Evolutionary conservation across 208 protist species (phyloP).

Genomic region (Novymonas esmeraldas): DNA sequence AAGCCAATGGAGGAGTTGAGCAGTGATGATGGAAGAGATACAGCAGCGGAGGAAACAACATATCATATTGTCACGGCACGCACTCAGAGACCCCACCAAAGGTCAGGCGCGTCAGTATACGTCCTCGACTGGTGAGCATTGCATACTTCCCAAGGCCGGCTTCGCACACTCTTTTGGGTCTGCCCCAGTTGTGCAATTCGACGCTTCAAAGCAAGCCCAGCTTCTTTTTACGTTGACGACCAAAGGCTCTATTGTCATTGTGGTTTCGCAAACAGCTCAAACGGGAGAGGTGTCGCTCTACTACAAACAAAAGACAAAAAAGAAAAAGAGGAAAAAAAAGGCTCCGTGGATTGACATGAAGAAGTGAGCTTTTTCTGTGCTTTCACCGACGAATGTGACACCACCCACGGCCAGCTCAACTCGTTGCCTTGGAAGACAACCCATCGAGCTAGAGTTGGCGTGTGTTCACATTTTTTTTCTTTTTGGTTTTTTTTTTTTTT

Average conservation of each 20-base stretch:
- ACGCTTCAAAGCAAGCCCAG: no score
- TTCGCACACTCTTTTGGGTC: no score
- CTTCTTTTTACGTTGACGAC: no score
- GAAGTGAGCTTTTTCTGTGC: neutral
- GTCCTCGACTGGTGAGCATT: no score
- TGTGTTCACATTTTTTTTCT: neutral
- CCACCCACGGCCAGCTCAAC: neutral
- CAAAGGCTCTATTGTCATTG: constrained; percentile 1
- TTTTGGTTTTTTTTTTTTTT: constrained; percentile 11
- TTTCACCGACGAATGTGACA: neutral
- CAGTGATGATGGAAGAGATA: no score
- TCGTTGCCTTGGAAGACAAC: neutral
- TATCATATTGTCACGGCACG: no score
- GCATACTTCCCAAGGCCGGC: no score
- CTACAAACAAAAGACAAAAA: neutral
- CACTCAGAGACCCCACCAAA: no score
- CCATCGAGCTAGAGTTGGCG: neutral
- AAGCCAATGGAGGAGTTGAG: neutral
- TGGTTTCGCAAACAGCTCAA: neutral
- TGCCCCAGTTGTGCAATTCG: no score
- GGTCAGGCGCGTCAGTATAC: no score
- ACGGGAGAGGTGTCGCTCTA: neutral
- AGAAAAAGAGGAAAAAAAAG: neutral
- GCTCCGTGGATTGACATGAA: neutral
- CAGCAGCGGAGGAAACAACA: neutral